Conservation (phyloP, 805 yeast species). For the Kluyveromyces wickerhamii region DNA sequence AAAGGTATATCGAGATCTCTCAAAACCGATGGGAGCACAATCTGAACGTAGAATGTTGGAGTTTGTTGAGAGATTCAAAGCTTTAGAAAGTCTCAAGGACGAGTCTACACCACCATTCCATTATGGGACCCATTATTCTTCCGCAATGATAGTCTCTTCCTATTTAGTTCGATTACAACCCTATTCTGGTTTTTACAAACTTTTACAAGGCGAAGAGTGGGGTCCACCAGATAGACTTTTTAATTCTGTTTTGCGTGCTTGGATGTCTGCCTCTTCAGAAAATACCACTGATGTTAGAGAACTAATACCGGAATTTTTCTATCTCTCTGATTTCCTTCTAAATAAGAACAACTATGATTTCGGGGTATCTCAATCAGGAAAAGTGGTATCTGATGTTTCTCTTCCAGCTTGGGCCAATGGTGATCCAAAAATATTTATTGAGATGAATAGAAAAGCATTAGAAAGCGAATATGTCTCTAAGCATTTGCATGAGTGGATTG, state of each 20-base stretch:
- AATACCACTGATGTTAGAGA: constrained; percentile 86
- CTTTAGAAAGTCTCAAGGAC: constrained; percentile 55
- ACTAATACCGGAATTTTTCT: constrained; percentile 78
- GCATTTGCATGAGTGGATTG: constrained; percentile 78
- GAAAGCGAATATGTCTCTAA: constrained; percentile 76
- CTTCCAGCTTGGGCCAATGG: constrained; percentile 81
- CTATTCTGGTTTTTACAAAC: constrained; percentile 66
- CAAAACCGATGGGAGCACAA: constrained; percentile 93
- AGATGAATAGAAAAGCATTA: constrained; percentile 71
- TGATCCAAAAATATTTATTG: constrained; percentile 66
- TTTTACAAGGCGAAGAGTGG: constrained; percentile 81
- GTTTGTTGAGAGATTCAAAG: constrained; percentile 66
- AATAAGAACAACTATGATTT: constrained; percentile 62
- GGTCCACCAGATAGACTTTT: constrained; percentile 84
- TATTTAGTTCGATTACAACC: constrained; percentile 72
- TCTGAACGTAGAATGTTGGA: constrained; percentile 46
- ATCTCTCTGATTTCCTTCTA: constrained; percentile 65
- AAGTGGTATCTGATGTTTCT: constrained; percentile 48
- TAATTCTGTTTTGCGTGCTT: constrained; percentile 64
- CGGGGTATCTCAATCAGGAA: constrained; percentile 60
- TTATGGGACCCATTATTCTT: constrained; percentile 88
- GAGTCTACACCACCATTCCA: constrained; percentile 67
- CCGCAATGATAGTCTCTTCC: constrained; percentile 88
- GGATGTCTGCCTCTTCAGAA: constrained; percentile 73
- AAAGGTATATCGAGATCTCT: constrained; percentile 58